Evolutionary conservation across 768 basidiomycete species (phyloP).

Genomic region (Inosperma sp.): DNA sequence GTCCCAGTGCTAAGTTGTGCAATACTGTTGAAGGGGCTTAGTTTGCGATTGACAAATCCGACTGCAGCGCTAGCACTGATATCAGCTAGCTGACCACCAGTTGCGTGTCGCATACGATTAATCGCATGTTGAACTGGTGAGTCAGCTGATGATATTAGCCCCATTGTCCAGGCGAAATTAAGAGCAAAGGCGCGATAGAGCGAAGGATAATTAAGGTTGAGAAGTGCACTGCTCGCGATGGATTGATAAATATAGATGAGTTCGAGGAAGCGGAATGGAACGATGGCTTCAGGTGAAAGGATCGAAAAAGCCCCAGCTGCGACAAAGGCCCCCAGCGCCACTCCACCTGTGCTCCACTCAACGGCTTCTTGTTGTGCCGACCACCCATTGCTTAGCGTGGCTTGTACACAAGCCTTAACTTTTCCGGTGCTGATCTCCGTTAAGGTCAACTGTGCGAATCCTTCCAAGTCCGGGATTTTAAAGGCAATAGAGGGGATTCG

Average conservation of each 20-base stretch:
- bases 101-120: slow-evolving; percentile 74
- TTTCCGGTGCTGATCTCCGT: slow-evolving; percentile 62
- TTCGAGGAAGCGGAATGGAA: slow-evolving; percentile 77
- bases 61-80: slow-evolving; percentile 57
- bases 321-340: slow-evolving; percentile 59
- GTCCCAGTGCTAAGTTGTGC: slow-evolving; percentile 5
- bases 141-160: slow-evolving; percentile 54
- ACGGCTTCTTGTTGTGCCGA: slow-evolving; percentile 72
- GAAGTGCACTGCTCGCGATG: slow-evolving; percentile 72
- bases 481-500: slow-evolving; percentile 79
- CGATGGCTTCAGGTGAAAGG: slow-evolving; percentile 46
- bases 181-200: slow-evolving; percentile 75
- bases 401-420: slow-evolving; percentile 85
- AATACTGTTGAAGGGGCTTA: slow-evolving; percentile 69
- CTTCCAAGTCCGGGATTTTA: slow-evolving; percentile 87
- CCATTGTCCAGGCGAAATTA: slow-evolving; percentile 89
- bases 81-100: slow-evolving; percentile 71
- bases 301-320: slow-evolving; percentile 60
- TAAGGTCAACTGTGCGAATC: slow-evolving; percentile 76
- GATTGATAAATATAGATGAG: slow-evolving; percentile 80
- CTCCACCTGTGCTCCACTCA: slow-evolving; percentile 69
- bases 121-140: slow-evolving; percentile 73
- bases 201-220: slow-evolving; percentile 83
- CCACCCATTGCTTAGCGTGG: slow-evolving; percentile 89
- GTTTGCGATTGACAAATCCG: slow-evolving; percentile 72